Conservation (phyloP, 768 basidiomycete genomes). For the Phylloporus rhodoxanthus region DNA sequence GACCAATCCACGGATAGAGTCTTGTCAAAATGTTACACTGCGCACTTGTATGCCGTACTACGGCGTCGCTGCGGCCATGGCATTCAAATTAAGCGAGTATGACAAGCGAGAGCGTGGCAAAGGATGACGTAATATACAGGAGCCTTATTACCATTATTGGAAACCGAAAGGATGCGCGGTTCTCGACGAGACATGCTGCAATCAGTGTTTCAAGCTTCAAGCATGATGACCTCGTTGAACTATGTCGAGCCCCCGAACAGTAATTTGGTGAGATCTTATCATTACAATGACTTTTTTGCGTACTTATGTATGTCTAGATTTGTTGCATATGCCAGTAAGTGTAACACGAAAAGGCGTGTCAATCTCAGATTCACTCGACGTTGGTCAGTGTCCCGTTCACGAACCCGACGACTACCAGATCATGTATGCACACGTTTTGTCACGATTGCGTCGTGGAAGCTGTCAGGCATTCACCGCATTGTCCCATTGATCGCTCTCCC, state of each 20-base stretch:
- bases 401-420: constrained; percentile 66
- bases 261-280: constrained; percentile 50
- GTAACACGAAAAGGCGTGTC: neutral
- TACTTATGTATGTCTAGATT: constrained; percentile 38
- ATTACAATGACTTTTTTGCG: neutral
- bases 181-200: too few relatives aligned
- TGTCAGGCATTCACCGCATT: constrained; percentile 59
- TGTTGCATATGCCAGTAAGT: constrained; percentile 73
- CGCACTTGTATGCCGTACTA: too few relatives aligned
- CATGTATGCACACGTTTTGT: constrained; percentile 86
- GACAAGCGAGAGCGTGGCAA: too few relatives aligned
- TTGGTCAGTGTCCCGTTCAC: constrained; percentile 58
- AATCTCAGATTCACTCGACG: constrained; percentile 8
- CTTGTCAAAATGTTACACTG: too few relatives aligned
- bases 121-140: too few relatives aligned
- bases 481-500: constrained; percentile 78
- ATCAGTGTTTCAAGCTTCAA: too few relatives aligned
- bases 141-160: too few relatives aligned
- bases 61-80: too few relatives aligned
- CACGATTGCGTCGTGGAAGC: constrained; percentile 72
- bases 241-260: constrained; percentile 60
- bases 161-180: too few relatives aligned
- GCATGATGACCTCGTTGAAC: constrained; percentile 31
- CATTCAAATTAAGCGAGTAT: too few relatives aligned
- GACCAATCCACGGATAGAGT: too few relatives aligned